Conservation (phyloP, 148 eudicot genomes). For the Chenopodium album region DNA sequence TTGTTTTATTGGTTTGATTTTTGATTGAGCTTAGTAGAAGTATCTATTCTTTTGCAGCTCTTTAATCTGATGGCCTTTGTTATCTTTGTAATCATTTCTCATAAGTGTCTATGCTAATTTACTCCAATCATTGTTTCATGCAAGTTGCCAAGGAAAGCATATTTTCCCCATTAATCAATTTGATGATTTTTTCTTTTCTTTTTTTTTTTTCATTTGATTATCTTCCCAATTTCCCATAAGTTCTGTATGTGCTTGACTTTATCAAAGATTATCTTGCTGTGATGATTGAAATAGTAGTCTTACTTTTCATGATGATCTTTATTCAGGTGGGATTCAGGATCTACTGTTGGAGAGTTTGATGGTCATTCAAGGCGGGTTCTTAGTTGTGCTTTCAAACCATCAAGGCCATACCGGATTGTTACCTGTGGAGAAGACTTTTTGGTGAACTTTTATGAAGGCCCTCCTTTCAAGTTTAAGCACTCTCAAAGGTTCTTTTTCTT, state of each 20-base stretch:
- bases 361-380: slow-evolving; percentile 92
- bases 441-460: slow-evolving; percentile 95
- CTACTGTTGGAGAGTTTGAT: slow-evolving; percentile 91
- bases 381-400: slow-evolving; percentile 96
- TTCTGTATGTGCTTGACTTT: not conserved
- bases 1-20: no score
- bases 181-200: no score
- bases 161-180: not conserved
- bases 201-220: not conserved
- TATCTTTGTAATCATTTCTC: no score
- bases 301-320: slow-evolving; percentile 14
- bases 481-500: slow-evolving; percentile 63
- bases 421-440: slow-evolving; percentile 92
- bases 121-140: not conserved
- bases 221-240: not conserved
- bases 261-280: not conserved
- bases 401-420: slow-evolving; percentile 90
- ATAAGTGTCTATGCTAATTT: not conserved
- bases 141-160: not conserved
- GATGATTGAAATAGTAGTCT: not conserved
- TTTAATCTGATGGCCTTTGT: no score
- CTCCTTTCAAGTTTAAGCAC: slow-evolving; percentile 95
- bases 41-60: not conserved
- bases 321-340: slow-evolving; percentile 98
- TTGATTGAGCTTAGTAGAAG: no score